These are phyloP conservation scores for Fragosphaeria purpurea DNA, from an alignment of 2,329 filamentous ascomycete species.

Conservation along the genomic window DNA sequence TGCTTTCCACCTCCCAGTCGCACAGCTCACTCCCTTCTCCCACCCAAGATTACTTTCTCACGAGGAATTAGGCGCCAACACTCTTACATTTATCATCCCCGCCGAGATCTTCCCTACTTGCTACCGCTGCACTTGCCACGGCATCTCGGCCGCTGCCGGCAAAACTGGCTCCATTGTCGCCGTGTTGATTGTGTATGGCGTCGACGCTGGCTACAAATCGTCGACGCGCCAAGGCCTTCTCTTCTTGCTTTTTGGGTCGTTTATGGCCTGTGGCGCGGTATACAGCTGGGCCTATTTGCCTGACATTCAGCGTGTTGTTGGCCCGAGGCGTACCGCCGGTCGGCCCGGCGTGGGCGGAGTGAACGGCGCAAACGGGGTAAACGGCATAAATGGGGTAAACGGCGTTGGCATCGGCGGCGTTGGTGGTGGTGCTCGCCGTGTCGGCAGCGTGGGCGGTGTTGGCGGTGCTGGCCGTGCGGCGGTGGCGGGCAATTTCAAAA, in stretches of 20 bases:
- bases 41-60: neutral
- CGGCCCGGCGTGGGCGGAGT: neutral
- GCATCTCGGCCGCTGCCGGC: slow-evolving; percentile 50
- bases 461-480: slow-evolving; percentile 16
- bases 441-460: neutral
- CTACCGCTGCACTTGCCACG: slow-evolving; percentile 53
- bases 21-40: no score
- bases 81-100: slow-evolving; percentile 53
- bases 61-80: slow-evolving; percentile 38
- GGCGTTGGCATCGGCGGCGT: neutral
- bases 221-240: slow-evolving; percentile 35
- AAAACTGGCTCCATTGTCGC: slow-evolving; percentile 48
- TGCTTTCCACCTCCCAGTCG: no score
- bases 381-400: neutral
- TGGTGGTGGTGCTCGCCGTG: neutral
- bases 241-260: slow-evolving; percentile 40
- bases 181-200: slow-evolving; percentile 39
- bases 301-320: slow-evolving; percentile 32
- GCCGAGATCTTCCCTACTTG: slow-evolving; percentile 56
- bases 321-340: slow-evolving; percentile 16
- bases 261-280: slow-evolving; percentile 38
- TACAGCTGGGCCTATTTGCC: slow-evolving; percentile 44
- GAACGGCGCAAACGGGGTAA: neutral
- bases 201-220: slow-evolving; percentile 34
- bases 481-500: no score